Evolutionary conservation across 2,329 filamentous ascomycete species (phyloP), one percentile per base, ranked within the genome.

Genomic region (Lecanicillium sp.): DNA sequence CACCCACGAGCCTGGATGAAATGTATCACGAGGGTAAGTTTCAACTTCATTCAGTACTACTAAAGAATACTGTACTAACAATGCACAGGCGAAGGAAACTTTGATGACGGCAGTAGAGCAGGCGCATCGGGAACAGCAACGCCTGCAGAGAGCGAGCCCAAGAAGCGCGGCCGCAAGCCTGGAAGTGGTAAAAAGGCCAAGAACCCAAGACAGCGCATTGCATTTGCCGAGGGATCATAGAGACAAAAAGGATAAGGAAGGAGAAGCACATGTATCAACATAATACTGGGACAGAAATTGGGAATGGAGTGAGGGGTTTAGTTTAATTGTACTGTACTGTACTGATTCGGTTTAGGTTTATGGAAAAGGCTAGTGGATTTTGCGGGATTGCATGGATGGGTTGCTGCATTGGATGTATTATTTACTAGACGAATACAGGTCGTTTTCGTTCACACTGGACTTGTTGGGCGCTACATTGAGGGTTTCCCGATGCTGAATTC

Each of bases 21-120:
- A 88, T 98, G 85, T 98, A 98, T 65, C 92, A 98, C 59, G 92
- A 98, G 73, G 92, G 92, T 95, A 61, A 80, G 85, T 66, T 39
- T 18, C 36, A 11, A 22, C 2, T 4, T n/a, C 44, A 5, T 14
- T 2, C 5, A 22, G 13, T 9, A 16, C 11, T 37, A n/a, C n/a
- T 14, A 20, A 5, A n/a, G 8, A 19, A 8, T 3, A 13, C 34
- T 7, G 35, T 37, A 29, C 52, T 62, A 52, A 62, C 48, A 39
- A 11, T 29, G 41, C 5, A 38, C 54, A 96, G 90, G 90, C 53
- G 92, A 98, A 71, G 92, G 92, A 43, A 80, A 95, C 58, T 98
- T 98, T 63, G 90, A 96, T 51, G 88, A 94, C 58, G 74, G 71
- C 51, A 83, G 81, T 49, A 92, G 94, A 55, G 78, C 51, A 4